Base-by-base conservation (phyloP, 768 basidiomycete genomes). In the Crepidotus variabilis region DNA sequence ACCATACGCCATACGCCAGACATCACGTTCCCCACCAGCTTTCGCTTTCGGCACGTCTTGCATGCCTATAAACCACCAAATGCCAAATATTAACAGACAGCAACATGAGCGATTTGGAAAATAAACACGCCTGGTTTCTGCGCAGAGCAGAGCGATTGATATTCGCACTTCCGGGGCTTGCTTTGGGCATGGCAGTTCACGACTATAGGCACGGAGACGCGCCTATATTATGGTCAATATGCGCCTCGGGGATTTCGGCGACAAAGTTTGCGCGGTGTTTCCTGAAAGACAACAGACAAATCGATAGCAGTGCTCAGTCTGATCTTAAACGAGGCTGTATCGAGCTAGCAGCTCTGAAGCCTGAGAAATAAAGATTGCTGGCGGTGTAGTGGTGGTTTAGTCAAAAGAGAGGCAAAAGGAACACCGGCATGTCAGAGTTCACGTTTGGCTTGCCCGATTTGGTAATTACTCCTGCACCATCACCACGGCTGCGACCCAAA, bases 21-120 rank as follows among this genome's bases (percentile, higher is more conserved):
- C 21, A 55, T 39, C 35, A 20, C n/a, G 21, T 36, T 45, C 74
- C 86, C 57, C 72, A 92, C 91, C 63, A 93, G 81, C 71, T 93
- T 93, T 69, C 89, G 78, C 70, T 85, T 91, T 60, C 91, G 85
- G 73, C 91, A 93, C 47, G 89, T 83, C 24, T 86, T 81, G 71
- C 89, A 92, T 49, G 90, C 89, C 88, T 90, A 58, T 21, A 51
- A n/a, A 51, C 47, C 36, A 34, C n/a, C 52, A 58, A 54, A 57
- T 55, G 51, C 63, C 18, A 48, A 47, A 32, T 20, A 54, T 52
- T 35, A 46, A 20, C 49, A 16, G 35, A 33, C 10, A 47, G 52
- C 23, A 50, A 45, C 14, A 20, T 18, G 35, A 46, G 58, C 33
- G 23, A 43, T 50, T 18, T 21, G 28, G 50, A 52, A 7, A 23